phyloP scores from a whole-genome alignment of 192 early-diverging fungal genomes.

The Irineochytrium annulatum region DNA sequence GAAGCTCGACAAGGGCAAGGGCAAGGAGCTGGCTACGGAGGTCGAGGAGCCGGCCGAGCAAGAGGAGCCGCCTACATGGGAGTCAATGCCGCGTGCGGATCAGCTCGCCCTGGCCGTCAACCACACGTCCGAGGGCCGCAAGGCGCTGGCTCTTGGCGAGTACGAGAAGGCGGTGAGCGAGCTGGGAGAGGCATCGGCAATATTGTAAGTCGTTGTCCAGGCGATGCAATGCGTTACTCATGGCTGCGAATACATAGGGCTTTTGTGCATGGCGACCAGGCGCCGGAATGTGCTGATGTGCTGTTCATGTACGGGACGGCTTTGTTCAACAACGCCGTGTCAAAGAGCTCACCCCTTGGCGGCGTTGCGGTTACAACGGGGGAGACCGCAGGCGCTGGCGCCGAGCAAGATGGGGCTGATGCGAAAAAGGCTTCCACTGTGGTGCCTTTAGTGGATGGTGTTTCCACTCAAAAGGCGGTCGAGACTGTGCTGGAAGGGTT shows the following conservation, averaged over 20 bases:
- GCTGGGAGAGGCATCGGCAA: not conserved
- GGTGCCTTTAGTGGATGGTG: not conserved
- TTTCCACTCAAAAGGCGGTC: too few relatives aligned
- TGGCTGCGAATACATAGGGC: constrained; percentile 34
- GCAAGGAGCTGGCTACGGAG: too few relatives aligned
- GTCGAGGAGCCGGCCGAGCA: too few relatives aligned
- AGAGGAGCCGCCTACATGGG: too few relatives aligned
- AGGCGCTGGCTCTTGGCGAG: not conserved
- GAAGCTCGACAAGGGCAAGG: too few relatives aligned
- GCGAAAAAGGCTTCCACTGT: too few relatives aligned
- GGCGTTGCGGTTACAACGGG: constrained; percentile 43
- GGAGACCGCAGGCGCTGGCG: constrained; percentile 22
- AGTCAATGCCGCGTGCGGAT: too few relatives aligned
- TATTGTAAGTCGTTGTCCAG: not conserved
- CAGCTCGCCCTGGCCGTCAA: too few relatives aligned
- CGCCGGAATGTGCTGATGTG: constrained; percentile 64
- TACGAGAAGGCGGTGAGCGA: not conserved
- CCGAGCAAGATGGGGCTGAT: too few relatives aligned
- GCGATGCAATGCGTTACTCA: not conserved
- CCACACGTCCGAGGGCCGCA: not conserved
- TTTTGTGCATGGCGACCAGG: constrained; percentile 56
- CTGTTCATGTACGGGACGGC: constrained; percentile 72
- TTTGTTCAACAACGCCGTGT: constrained; percentile 66
- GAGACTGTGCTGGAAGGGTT: too few relatives aligned
- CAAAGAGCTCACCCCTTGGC: constrained; percentile 72